phyloP scores from a whole-genome alignment of 495 filamentous ascomycete genomes.

The Neurospora sublineolata region DNA sequence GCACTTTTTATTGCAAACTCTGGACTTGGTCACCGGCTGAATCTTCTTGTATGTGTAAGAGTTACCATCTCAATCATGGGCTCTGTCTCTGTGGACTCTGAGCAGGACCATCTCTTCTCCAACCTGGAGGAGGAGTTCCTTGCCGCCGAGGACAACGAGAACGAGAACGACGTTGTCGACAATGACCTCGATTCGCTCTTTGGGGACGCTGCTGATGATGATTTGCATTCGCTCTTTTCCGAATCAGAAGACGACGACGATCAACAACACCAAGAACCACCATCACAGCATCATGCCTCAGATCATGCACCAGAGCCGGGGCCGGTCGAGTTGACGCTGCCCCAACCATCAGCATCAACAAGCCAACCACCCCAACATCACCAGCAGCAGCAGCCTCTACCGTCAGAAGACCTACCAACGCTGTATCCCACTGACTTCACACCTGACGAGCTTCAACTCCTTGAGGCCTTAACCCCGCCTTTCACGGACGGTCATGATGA shows the following conservation, averaged over 20 bases:
- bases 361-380: neutral
- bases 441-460: neutral
- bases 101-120: constrained; percentile 33
- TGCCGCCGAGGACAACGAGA: constrained; percentile 38
- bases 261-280: constrained; percentile 2
- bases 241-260: constrained; percentile 6
- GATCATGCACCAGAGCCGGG: constrained; percentile 3
- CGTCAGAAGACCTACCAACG: neutral
- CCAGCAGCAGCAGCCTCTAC: neutral
- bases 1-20: neutral
- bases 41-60: neutral
- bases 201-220: constrained; percentile 8
- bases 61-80: constrained; percentile 19
- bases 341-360: neutral
- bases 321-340: neutral
- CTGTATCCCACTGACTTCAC: neutral
- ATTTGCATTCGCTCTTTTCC: constrained; percentile 14
- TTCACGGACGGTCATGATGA: neutral
- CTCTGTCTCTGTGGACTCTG: constrained; percentile 14
- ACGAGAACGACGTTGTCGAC: neutral
- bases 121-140: constrained; percentile 31
- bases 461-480: constrained; percentile 1
- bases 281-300: neutral
- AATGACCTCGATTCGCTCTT: constrained; percentile 16
- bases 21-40: neutral